Evolutionary conservation across 2,329 filamentous ascomycete genomes (phyloP), one percentile per base, ranked within the genome.

Genomic region (Ilyonectria robusta): DNA sequence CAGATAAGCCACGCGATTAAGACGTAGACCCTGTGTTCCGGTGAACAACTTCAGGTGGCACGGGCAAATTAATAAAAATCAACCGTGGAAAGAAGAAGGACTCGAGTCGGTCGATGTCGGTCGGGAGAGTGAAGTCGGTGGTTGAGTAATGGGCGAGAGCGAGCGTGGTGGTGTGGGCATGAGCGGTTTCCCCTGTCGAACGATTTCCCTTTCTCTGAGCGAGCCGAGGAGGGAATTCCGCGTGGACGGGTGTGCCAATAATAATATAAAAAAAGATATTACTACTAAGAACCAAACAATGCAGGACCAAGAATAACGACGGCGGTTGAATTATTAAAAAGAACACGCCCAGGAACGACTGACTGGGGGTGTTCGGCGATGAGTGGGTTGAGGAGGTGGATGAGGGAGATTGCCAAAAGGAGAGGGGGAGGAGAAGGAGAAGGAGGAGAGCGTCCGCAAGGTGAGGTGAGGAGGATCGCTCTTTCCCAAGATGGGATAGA

Each of bases 291-390:
- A 59, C 59, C 60, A 59, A 65, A 42, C 51, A 70, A 58, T 42
- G 48, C 55, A 63, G 13, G 40, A n/a, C 6, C 23, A 57, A 66
- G 50, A 61, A 53, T 48, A 64, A 70, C 69, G 54, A 64, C 31
- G 58, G 63, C 51, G 19, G 48, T 51, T 59, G 71, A 70, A 70
- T 64, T 64, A 74, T 72, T 69, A 71, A 65, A 59, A 62, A 55
- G 65, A 66, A 63, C 65, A 62, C 65, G 66, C 61, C 65, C 55
- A 70, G 67, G 68, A 70, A 70, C 67, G 67, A 70, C 65, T 65
- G 67, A 68, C 48, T 55, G 65, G 67, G 44, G 37, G 42, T 53
- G 50, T 35, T 21, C 13, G 50, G 50, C 15, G 40, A n/a, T 8
- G 15, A n/a, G 29, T n/a, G 57, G 50, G 35, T 17, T 17, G 29